Base-by-base conservation (phyloP, 129 eudicot genomes). In the Calendula officinalis region DNA sequence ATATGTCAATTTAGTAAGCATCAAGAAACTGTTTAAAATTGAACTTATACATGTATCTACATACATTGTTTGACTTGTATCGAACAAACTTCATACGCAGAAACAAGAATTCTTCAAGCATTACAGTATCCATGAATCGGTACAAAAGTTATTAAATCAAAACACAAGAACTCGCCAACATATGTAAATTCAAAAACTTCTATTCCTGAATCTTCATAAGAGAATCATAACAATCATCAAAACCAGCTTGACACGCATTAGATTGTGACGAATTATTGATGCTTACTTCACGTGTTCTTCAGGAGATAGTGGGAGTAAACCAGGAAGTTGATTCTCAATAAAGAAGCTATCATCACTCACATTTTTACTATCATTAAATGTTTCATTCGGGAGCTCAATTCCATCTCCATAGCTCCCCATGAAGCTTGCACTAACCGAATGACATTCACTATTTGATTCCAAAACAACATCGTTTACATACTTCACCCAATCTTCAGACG, bases 291-390 rank as follows among this genome's bases (percentile, higher is more conserved):
- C 34, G 14, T 48, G 63, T 41, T 56, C 70, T 27, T 38, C 71
- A 4, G 79, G 56, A 72, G 71, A 64, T 33, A 52, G 37, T 13
- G 73, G 60, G 59, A 66, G 67, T 51, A 74, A 70, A 46, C 69
- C 62, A 9, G 83, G 84, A 78, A 78, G 84, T 65, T 38, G 65
- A 68, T 57, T 74, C 36, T 75, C 81, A 1, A 7, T 56, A 43
- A 52, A 43, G 16, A 61, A 44, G 44, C 39, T 38, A 55, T 55
- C 55, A 55, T 55, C 55, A 34, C 54, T 76, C 64, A 61, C 15
- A 36, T 32, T 62, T 37, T 41, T 51, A 58, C 3, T n/a, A 41
- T 42, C 50, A 7, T 45, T 44, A 41, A 67, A 48, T 14, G 59
- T 14, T 44, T 67, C 27, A 55, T n/a, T n/a, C n/a, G 30, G 61